Evolutionary conservation across 306 rosid genomes (phyloP).

Genomic region (Malus asiatica): DNA sequence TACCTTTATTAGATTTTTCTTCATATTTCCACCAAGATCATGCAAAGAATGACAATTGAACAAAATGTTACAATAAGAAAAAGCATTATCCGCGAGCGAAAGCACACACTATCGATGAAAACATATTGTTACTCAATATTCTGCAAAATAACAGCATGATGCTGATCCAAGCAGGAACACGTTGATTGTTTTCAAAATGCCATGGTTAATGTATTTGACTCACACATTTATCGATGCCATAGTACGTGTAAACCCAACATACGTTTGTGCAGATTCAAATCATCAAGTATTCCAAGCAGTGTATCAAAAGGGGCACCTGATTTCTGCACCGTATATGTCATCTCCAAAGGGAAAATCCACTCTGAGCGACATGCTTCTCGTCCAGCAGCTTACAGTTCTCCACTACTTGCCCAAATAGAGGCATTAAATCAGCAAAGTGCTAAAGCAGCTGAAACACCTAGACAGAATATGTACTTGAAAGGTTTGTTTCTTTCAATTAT

Average conservation of each 20-base stretch:
- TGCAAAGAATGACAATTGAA: neutral
- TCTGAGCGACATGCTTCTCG: slow-evolving; percentile 57
- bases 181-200: neutral
- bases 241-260: no score
- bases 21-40: neutral
- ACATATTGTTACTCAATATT: neutral
- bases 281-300: slow-evolving; percentile 46
- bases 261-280: slow-evolving; percentile 47
- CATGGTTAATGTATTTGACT: neutral
- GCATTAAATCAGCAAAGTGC: slow-evolving; percentile 11
- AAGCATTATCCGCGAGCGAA: neutral
- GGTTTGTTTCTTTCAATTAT: slow-evolving; percentile 38
- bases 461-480: slow-evolving; percentile 26
- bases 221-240: neutral
- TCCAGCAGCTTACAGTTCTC: slow-evolving; percentile 57
- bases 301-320: slow-evolving; percentile 73
- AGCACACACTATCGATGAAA: neutral
- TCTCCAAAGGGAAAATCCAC: slow-evolving; percentile 72
- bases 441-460: slow-evolving; percentile 25
- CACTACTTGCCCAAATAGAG: slow-evolving; percentile 40
- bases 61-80: neutral
- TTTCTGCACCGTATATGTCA: slow-evolving; percentile 69
- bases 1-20: no score
- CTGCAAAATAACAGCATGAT: neutral
- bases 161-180: no score